Conservation (phyloP, 768 basidiomycete genomes). For the Mrakia blollopis region DNA sequence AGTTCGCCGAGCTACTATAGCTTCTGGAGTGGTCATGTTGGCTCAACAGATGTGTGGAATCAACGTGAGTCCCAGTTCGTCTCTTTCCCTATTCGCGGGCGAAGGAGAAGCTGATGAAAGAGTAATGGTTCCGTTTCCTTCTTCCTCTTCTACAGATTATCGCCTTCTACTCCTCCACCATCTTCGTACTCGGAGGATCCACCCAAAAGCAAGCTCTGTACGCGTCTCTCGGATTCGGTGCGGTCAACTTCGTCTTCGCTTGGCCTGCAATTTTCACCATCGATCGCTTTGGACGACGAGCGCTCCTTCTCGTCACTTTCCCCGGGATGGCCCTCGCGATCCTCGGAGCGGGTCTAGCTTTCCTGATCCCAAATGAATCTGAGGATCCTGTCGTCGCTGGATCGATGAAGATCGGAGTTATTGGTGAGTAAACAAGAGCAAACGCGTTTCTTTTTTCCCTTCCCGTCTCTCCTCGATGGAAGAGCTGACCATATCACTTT, state of each 20-base stretch:
- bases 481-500: no score
- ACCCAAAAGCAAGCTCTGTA: constrained; percentile 56
- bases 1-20: constrained; percentile 60
- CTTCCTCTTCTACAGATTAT: constrained; percentile 42
- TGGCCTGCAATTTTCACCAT: constrained; percentile 52
- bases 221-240: constrained; percentile 63
- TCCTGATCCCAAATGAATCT: constrained; percentile 49
- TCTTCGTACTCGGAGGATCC: constrained; percentile 63
- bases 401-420: constrained; percentile 46
- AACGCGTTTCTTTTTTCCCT: no score
- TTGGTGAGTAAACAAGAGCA: constrained; percentile 35
- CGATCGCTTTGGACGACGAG: constrained; percentile 67
- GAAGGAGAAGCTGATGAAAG: no score
- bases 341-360: constrained; percentile 67
- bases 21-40: constrained; percentile 66
- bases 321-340: constrained; percentile 73
- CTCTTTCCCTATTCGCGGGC: no score
- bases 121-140: no score
- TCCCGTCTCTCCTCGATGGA: no score
- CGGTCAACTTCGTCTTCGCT: constrained; percentile 32
- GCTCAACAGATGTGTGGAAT: constrained; percentile 74
- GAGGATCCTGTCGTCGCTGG: constrained; percentile 36
- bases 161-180: constrained; percentile 74
- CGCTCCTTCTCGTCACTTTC: constrained; percentile 65
- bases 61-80: constrained; percentile 45